Percentiles rank a stretch among this genome's conserved stretches.
phyloP scores from a whole-genome alignment of 345 rosid genomes.

The Bretschneidera sinensis region DNA sequence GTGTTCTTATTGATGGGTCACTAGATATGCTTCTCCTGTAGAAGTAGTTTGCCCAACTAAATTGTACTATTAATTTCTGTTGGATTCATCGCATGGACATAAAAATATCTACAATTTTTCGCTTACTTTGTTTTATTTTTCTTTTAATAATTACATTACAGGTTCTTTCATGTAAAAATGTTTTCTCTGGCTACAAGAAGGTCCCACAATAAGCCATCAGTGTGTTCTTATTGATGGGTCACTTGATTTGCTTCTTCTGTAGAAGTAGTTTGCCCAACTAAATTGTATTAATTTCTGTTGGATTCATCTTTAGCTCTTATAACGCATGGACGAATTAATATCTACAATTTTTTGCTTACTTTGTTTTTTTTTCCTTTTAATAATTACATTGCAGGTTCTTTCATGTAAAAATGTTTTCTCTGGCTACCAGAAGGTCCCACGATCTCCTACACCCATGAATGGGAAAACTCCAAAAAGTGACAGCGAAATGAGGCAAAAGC shows the following conservation, averaged over 20 bases:
- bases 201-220: constrained; percentile 90
- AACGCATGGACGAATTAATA: neutral
- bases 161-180: constrained; percentile 84
- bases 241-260: too few relatives aligned
- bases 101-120: too few relatives aligned
- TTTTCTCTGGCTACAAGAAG: constrained; percentile 79
- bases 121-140: neutral
- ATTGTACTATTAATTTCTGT: too few relatives aligned
- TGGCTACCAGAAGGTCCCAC: constrained; percentile 81
- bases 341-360: neutral
- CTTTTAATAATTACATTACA: constrained; percentile 36
- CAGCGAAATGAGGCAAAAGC: constrained; percentile 61
- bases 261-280: too few relatives aligned
- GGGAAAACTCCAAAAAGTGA: constrained; percentile 70
- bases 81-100: neutral
- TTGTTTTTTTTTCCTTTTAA: neutral
- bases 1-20: too few relatives aligned
- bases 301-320: neutral
- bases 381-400: constrained; percentile 58
- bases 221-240: too few relatives aligned
- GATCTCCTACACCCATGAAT: constrained; percentile 74
- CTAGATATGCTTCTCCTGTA: too few relatives aligned
- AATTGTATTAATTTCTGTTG: too few relatives aligned
- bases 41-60: too few relatives aligned
- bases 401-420: constrained; percentile 83